Evolutionary conservation across 2,329 filamentous ascomycete genomes (phyloP).

Genomic region (Cladosporium velox): DNA sequence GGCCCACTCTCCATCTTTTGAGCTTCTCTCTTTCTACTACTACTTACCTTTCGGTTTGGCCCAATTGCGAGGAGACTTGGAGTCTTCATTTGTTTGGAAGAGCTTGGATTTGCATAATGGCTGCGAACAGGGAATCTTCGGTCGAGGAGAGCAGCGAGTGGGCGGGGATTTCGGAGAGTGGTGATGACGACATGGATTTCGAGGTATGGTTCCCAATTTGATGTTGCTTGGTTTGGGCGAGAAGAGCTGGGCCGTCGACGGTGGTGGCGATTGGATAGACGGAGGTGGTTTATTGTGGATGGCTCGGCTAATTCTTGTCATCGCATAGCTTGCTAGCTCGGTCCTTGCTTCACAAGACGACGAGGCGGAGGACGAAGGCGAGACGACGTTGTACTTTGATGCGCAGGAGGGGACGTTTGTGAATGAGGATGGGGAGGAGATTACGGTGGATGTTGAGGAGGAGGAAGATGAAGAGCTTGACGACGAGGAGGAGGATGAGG

Average conservation of each 20-base stretch:
- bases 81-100: too few relatives aligned
- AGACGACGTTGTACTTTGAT: conserved; percentile 41
- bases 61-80: background rate
- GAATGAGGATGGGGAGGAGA: conserved; percentile 32
- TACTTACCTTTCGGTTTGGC: background rate
- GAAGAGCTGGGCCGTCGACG: too few relatives aligned
- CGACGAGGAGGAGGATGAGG: conserved; percentile 28
- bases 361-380: conserved; percentile 45
- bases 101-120: too few relatives aligned
- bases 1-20: background rate
- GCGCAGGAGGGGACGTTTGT: conserved; percentile 42
- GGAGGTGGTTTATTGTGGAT: background rate
- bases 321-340: conserved; percentile 36
- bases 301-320: too few relatives aligned
- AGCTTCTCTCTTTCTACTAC: background rate
- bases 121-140: background rate
- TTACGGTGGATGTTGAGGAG: conserved; percentile 29
- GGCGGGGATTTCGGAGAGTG: conserved; percentile 23
- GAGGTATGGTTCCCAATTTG: conserved; percentile 32
- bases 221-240: background rate
- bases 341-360: conserved; percentile 44
- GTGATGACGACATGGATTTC: conserved; percentile 57
- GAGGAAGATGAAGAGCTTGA: conserved; percentile 38
- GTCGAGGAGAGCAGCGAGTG: conserved; percentile 16
- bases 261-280: background rate